These are phyloP conservation scores for Sistotremastrum suecicum DNA, from an alignment of 768 basidiomycete species.

Conservation along the genomic window DNA sequence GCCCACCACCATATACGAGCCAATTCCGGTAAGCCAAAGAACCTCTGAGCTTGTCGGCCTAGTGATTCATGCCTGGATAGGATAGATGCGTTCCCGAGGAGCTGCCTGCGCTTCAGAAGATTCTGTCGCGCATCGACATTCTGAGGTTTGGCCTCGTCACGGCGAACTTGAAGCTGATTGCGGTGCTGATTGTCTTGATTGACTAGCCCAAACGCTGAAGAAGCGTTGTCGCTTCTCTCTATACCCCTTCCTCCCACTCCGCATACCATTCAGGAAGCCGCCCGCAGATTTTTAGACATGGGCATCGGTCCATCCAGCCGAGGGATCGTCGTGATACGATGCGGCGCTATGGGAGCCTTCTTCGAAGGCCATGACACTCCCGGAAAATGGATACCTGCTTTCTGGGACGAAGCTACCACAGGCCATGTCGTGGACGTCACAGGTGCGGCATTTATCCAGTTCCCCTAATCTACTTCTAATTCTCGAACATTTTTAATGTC, in stretches of 20 bases:
- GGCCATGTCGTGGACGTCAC: slow-evolving; percentile 67
- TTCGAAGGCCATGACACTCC: slow-evolving; percentile 29
- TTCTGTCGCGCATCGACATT: slow-evolving; percentile 46
- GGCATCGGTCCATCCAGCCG: slow-evolving; percentile 35
- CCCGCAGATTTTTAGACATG: slow-evolving; percentile 42
- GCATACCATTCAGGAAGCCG: slow-evolving; percentile 50
- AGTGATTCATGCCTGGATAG: slow-evolving; percentile 20
- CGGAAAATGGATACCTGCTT: slow-evolving; percentile 59
- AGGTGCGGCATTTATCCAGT: slow-evolving; percentile 26
- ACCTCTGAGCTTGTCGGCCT: slow-evolving; percentile 3
- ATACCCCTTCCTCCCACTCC: slow-evolving; percentile 33
- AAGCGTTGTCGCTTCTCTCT: slow-evolving; percentile 58
- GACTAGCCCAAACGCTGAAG: slow-evolving; percentile 72
- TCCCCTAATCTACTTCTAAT: slow-evolving; percentile 3
- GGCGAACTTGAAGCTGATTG: not conserved
- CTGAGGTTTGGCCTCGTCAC: slow-evolving; percentile 37
- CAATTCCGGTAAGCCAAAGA: slow-evolving; percentile 53
- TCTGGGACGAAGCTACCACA: slow-evolving; percentile 36
- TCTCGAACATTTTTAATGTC: not conserved
- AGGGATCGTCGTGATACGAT: slow-evolving; percentile 61
- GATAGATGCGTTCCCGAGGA: slow-evolving; percentile 71
- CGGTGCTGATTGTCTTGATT: not conserved
- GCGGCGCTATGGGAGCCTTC: slow-evolving; percentile 61
- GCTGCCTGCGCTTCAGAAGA: slow-evolving; percentile 45
- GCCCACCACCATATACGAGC: slow-evolving; percentile 67